Percentiles rank a stretch among this genome's conserved stretches.
Evolutionary conservation across 768 basidiomycete genomes (phyloP).

Genomic region (Hygrocybe punicea): DNA sequence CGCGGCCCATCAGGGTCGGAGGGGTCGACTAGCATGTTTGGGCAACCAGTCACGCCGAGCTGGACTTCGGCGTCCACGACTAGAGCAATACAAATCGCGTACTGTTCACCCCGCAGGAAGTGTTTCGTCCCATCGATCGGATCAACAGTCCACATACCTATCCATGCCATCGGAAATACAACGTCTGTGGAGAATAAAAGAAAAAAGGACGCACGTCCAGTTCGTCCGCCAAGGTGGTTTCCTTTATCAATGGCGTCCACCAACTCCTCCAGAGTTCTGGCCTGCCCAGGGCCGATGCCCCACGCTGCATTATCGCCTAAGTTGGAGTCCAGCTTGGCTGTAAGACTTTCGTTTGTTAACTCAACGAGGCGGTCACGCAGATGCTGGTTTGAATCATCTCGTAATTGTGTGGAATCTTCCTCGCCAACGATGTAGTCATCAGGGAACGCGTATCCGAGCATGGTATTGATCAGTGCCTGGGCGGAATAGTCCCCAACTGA

Average conservation of each 20-base stretch:
- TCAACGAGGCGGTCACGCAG: constrained; percentile 67
- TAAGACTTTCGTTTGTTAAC: constrained; percentile 79
- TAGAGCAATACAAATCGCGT: constrained; percentile 88
- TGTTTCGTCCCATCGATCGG: constrained; percentile 94
- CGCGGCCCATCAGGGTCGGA: constrained; percentile 53
- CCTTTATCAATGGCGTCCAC: constrained; percentile 86
- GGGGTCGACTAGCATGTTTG: constrained; percentile 71
- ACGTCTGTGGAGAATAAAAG: not conserved
- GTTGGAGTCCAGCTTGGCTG: constrained; percentile 46
- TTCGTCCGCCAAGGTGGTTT: constrained; percentile 62
- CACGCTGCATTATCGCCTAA: constrained; percentile 61
- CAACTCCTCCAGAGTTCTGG: constrained; percentile 53
- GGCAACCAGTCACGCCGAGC: constrained; percentile 87
- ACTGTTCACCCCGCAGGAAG: constrained; percentile 88
- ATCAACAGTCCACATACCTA: constrained; percentile 85
- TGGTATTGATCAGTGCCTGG: constrained; percentile 85
- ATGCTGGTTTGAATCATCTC: constrained; percentile 40
- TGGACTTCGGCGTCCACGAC: constrained; percentile 75
- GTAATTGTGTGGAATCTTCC: constrained; percentile 83
- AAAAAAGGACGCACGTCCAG: constrained; percentile 57
- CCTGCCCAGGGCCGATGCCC: constrained; percentile 65
- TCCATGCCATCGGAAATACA: not conserved
- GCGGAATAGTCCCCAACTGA: constrained; percentile 91
- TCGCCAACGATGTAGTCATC: constrained; percentile 89
- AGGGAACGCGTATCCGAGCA: constrained; percentile 77